phyloP scores from a whole-genome alignment of 306 rosid species.

The Lotus japonicus region DNA sequence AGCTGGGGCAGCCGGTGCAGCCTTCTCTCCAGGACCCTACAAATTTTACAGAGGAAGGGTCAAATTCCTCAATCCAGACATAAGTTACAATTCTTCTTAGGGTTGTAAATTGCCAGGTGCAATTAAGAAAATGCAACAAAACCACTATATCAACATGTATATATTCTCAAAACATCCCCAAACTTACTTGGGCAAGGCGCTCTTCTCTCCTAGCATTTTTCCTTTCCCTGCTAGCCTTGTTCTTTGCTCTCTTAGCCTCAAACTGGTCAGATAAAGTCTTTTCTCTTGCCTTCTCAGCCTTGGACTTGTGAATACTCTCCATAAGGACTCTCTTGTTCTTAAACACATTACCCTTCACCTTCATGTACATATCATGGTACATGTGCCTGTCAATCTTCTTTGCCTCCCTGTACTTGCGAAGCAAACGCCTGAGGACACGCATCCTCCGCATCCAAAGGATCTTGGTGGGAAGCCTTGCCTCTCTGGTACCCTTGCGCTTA shows the following conservation, averaged over 20 bases:
- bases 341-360: constrained; percentile 94
- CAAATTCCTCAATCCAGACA: neutral
- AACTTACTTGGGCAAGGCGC: constrained; percentile 74
- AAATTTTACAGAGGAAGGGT: neutral
- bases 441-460: constrained; percentile 95
- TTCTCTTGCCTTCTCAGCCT: constrained; percentile 97
- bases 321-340: constrained; percentile 92
- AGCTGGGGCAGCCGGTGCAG: constrained; percentile 31
- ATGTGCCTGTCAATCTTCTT: constrained; percentile 93
- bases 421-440: constrained; percentile 91
- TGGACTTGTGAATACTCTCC: constrained; percentile 97
- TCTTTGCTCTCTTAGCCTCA: constrained; percentile 91
- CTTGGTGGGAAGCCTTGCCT: constrained; percentile 92
- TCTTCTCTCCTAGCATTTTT: constrained; percentile 79
- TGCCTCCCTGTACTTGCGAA: constrained; percentile 84
- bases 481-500: constrained; percentile 93
- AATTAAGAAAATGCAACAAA: neutral
- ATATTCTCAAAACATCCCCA: neutral
- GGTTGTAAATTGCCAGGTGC: neutral
- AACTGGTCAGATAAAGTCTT: constrained; percentile 89
- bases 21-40: constrained; percentile 73
- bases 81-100: neutral
- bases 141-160: neutral
- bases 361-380: constrained; percentile 99
- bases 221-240: constrained; percentile 91